Percentiles rank a stretch among this genome's conserved stretches.
These are phyloP conservation scores for Apophysomyces elegans DNA, from an alignment of 371 early-diverging fungal genomes.

Conservation along the genomic window DNA sequence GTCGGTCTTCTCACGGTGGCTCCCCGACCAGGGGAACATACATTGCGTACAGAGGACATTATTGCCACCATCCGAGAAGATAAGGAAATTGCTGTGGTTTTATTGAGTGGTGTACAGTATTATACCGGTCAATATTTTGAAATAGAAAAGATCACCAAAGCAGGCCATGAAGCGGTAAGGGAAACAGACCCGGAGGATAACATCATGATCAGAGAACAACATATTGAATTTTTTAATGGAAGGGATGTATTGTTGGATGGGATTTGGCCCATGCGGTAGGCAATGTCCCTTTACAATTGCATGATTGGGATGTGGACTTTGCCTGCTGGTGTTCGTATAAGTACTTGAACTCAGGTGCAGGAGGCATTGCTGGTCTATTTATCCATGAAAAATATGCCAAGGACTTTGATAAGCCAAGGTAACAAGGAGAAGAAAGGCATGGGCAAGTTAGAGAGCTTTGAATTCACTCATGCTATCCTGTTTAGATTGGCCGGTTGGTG, in stretches of 20 bases:
- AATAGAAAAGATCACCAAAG: conserved; percentile 82
- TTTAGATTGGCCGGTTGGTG: conserved; percentile 94
- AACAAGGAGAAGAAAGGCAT: not conserved
- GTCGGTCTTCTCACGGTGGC: conserved; percentile 72
- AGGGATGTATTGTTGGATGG: conserved; percentile 93
- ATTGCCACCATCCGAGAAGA: conserved; percentile 75
- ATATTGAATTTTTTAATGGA: too few species aligned
- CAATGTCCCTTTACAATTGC: conserved; percentile 86
- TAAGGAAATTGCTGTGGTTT: conserved; percentile 80
- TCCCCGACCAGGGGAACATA: conserved; percentile 77
- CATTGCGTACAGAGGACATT: conserved; percentile 83
- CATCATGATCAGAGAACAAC: too few species aligned
- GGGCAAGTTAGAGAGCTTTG: not conserved
- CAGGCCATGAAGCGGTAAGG: conserved; percentile 77
- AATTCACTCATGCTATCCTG: conserved; percentile 10
- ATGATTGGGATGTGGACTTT: conserved; percentile 98
- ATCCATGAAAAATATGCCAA: conserved; percentile 79
- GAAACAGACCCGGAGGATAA: not conserved
- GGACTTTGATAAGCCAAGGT: conserved; percentile 56
- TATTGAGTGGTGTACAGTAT: conserved; percentile 94
- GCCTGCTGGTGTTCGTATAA: conserved; percentile 99
- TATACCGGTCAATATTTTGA: conserved; percentile 96
- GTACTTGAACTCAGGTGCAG: conserved; percentile 95
- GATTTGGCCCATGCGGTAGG: conserved; percentile 98
- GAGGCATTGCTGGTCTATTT: conserved; percentile 90